These are phyloP conservation scores for Mycena sanguinolenta DNA, from an alignment of 768 basidiomycete genomes.

Conservation along the genomic window DNA sequence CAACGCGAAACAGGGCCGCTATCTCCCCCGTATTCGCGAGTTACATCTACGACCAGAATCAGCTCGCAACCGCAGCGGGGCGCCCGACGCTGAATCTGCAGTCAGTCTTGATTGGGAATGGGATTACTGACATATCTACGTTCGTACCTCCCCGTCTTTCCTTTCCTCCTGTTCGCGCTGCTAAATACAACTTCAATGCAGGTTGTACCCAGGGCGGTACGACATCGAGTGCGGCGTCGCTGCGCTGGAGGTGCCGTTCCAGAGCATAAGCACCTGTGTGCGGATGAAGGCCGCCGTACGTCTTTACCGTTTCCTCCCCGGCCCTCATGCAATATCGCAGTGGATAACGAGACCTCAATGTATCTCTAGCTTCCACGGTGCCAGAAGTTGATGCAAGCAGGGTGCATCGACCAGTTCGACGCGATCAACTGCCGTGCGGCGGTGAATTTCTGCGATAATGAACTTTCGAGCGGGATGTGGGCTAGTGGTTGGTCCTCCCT, in stretches of 20 bases:
- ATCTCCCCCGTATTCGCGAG: constrained; percentile 83
- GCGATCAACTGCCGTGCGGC: constrained; percentile 75
- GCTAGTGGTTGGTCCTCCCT: constrained; percentile 51
- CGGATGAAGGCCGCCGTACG: constrained; percentile 71
- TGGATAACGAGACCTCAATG: background rate
- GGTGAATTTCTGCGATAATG: constrained; percentile 67
- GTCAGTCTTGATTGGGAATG: constrained; percentile 79
- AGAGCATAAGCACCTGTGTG: constrained; percentile 66
- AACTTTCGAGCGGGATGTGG: constrained; percentile 60
- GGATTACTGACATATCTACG: constrained; percentile 64
- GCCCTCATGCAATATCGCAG: background rate
- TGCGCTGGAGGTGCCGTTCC: constrained; percentile 66
- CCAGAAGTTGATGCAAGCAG: constrained; percentile 62
- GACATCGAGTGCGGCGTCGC: constrained; percentile 65
- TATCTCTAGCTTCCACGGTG: constrained; percentile 71
- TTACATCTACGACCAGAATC: constrained; percentile 82
- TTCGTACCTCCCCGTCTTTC: background rate
- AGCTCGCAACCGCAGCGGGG: constrained; percentile 65
- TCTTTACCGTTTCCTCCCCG: constrained; percentile 17
- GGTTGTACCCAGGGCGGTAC: constrained; percentile 61
- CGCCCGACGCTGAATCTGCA: constrained; percentile 74
- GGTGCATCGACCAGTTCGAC: constrained; percentile 77
- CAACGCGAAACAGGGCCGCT: constrained; percentile 64
- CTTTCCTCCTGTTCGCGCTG: background rate
- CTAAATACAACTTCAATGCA: constrained; percentile 34